Percentiles rank a stretch among this genome's conserved stretches.
Conservation (phyloP, 2,329 filamentous ascomycete genomes). For the Apiospora arundinis region DNA sequence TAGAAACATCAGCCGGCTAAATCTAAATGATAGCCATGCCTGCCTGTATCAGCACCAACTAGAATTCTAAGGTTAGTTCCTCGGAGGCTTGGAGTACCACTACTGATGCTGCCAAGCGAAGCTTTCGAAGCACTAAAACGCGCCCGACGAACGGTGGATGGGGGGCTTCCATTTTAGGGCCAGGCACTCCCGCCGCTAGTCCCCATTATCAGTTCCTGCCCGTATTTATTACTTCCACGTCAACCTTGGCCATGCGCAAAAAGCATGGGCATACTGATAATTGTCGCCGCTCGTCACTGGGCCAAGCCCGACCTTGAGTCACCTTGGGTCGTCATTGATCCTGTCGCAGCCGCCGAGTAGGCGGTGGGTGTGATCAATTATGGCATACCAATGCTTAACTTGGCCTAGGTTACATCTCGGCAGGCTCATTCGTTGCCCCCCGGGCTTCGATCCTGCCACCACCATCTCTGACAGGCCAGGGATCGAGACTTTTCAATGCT, state of each 20-base stretch:
- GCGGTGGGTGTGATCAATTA: neutral
- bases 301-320: neutral
- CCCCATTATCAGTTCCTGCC: neutral
- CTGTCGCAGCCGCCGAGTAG: neutral
- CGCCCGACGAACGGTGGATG: neutral
- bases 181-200: conserved; percentile 2
- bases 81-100: no score
- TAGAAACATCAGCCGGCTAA: neutral
- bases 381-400: neutral
- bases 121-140: neutral
- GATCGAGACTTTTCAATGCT: neutral
- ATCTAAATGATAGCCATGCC: no score
- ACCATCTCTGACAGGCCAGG: neutral
- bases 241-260: neutral
- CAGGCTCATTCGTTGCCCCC: neutral
- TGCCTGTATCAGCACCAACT: no score
- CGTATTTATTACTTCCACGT: neutral
- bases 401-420: neutral
- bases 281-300: neutral
- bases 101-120: neutral
- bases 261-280: neutral
- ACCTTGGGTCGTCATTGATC: neutral
- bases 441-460: neutral
- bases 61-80: neutral
- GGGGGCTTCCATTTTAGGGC: no score